phyloP scores from a whole-genome alignment of 2,329 filamentous ascomycete genomes.

The Colletotrichum sp. region DNA sequence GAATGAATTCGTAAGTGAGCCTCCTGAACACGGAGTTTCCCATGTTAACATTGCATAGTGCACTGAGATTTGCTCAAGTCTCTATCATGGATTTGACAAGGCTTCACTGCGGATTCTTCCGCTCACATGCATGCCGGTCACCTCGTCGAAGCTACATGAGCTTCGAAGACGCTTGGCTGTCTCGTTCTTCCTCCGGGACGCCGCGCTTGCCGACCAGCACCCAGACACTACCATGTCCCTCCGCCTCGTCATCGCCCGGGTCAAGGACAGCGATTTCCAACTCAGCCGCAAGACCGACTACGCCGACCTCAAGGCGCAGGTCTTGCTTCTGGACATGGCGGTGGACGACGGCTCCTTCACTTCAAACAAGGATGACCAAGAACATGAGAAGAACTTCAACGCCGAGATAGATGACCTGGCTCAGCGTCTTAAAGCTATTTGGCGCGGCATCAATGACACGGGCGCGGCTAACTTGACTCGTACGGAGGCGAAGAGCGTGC shows the following conservation, averaged over 20 bases:
- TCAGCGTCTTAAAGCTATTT: conserved; percentile 59
- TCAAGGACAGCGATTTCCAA: conserved; percentile 54
- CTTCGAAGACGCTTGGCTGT: conserved; percentile 71
- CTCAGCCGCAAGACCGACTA: conserved; percentile 69
- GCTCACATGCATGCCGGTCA: conserved; percentile 63
- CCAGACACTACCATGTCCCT: conserved; percentile 48
- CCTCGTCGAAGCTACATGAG: conserved; percentile 55
- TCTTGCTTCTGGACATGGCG: conserved; percentile 74
- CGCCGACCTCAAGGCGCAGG: conserved; percentile 66
- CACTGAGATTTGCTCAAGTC: conserved; percentile 47
- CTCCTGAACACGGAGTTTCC: not conserved
- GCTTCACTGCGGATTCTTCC: conserved; percentile 60
- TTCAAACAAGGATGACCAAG: conserved; percentile 29
- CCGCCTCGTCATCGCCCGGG: conserved; percentile 47
- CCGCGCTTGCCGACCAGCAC: conserved; percentile 41
- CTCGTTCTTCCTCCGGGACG: conserved; percentile 63
- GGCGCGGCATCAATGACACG: conserved; percentile 72
- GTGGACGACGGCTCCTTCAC: conserved; percentile 65
- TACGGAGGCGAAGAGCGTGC: conserved; percentile 76
- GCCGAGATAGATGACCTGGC: conserved; percentile 71
- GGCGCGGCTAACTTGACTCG: conserved; percentile 75
- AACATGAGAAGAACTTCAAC: conserved; percentile 64
- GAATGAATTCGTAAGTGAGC: conserved; percentile 46
- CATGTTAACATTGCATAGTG: conserved; percentile 43
- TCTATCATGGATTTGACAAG: conserved; percentile 52